Evolutionary conservation across 371 early-diverging fungal species (phyloP).

Genomic region (Racocetra persica): DNA sequence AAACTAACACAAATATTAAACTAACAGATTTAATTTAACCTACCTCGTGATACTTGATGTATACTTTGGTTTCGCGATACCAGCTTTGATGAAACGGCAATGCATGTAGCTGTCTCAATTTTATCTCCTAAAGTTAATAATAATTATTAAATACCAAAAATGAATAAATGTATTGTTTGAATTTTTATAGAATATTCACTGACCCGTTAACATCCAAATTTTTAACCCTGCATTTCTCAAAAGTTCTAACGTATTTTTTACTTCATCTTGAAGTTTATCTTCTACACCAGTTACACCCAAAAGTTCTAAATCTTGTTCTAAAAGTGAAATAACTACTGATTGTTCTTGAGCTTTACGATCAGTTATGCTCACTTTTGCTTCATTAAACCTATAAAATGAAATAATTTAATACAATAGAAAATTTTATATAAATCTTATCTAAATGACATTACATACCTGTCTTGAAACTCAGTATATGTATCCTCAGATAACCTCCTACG

Average conservation of each 20-base stretch:
- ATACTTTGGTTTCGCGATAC: slow-evolving; percentile 90
- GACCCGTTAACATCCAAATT: slow-evolving; percentile 98
- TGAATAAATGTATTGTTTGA: not conserved
- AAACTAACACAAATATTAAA: not conserved
- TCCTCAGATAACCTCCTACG: slow-evolving; percentile 84
- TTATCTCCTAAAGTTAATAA: slow-evolving; percentile 86
- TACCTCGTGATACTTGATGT: slow-evolving; percentile 75
- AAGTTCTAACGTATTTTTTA: slow-evolving; percentile 91
- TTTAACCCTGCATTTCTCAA: slow-evolving; percentile 96
- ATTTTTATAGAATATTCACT: not conserved
- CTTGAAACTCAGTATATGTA: slow-evolving; percentile 72
- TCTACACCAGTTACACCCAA: slow-evolving; percentile 99
- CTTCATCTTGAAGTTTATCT: slow-evolving; percentile 97
- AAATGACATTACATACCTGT: slow-evolving; percentile 46
- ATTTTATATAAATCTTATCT: slow-evolving; percentile 4
- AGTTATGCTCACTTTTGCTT: slow-evolving; percentile 76
- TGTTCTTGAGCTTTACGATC: slow-evolving; percentile 79
- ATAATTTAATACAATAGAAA: slow-evolving; percentile 44
- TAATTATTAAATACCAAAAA: not conserved
- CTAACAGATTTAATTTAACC: slow-evolving; percentile 22
- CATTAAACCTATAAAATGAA: slow-evolving; percentile 62
- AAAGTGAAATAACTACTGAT: slow-evolving; percentile 66
- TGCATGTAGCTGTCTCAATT: slow-evolving; percentile 99
- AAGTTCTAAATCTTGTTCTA: slow-evolving; percentile 92
- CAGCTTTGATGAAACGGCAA: slow-evolving; percentile 93